These are phyloP conservation scores for Termitomyces sp. DNA, from an alignment of 768 basidiomycete species.

Conservation along the genomic window DNA sequence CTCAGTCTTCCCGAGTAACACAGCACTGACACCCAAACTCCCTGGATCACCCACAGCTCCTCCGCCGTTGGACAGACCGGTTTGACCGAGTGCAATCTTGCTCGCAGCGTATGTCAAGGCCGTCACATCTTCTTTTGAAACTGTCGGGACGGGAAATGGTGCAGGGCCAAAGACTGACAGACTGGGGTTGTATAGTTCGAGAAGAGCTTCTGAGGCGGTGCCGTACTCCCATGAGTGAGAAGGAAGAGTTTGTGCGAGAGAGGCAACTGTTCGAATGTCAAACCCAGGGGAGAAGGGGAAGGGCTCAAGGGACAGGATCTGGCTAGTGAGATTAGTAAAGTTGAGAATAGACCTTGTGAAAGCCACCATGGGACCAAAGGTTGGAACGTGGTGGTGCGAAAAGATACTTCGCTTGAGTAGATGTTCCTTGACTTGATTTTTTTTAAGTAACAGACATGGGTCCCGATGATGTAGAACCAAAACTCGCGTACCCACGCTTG, in stretches of 20 bases:
- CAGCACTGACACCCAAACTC: slow-evolving; percentile 41
- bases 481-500: background rate
- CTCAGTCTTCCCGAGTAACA: slow-evolving; percentile 33
- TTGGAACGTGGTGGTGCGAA: background rate
- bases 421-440: background rate
- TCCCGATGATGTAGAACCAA: background rate
- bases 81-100: slow-evolving; percentile 31
- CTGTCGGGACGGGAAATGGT: slow-evolving; percentile 28
- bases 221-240: slow-evolving; percentile 46
- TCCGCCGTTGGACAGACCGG: slow-evolving; percentile 29
- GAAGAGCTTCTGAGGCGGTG: slow-evolving; percentile 32
- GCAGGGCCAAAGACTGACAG: slow-evolving; percentile 32
- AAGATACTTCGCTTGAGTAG: background rate
- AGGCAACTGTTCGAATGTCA: slow-evolving; percentile 25
- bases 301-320: slow-evolving; percentile 4
- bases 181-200: slow-evolving; percentile 35
- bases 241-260: slow-evolving; percentile 28
- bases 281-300: slow-evolving; percentile 32
- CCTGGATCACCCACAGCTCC: slow-evolving; percentile 42
- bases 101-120: slow-evolving; percentile 31
- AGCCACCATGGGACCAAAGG: background rate
- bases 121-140: slow-evolving; percentile 15
- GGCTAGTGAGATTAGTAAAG: background rate
- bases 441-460: too few relatives aligned
- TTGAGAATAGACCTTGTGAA: background rate